These are phyloP conservation scores for Actinidia arguta DNA, from an alignment of 179 eudicot genomes.

Conservation along the genomic window DNA sequence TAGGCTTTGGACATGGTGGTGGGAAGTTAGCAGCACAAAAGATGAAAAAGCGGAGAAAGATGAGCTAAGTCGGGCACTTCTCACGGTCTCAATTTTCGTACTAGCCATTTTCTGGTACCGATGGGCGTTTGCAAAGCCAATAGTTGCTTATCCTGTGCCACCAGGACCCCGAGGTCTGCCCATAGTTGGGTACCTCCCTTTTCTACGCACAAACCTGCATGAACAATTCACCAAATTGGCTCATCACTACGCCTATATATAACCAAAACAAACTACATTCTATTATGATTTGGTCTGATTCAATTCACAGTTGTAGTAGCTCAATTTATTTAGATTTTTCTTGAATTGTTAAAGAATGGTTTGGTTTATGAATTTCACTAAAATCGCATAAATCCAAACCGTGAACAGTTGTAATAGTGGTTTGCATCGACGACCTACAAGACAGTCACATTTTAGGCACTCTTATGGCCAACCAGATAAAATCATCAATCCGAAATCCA, in stretches of 20 bases:
- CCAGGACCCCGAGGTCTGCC: conserved; percentile 55
- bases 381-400: too few relatives aligned
- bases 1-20: conserved; percentile 15
- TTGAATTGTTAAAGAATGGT: too few relatives aligned
- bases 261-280: too few relatives aligned
- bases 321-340: too few relatives aligned
- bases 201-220: conserved; percentile 33
- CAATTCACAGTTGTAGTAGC: too few relatives aligned
- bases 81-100: not conserved
- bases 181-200: conserved; percentile 44
- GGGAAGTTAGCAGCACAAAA: conserved; percentile 13
- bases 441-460: too few relatives aligned
- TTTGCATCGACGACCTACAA: too few relatives aligned
- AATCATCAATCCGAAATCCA: too few relatives aligned
- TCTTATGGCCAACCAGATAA: too few relatives aligned
- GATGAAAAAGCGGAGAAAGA: not conserved
- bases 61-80: not conserved
- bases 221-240: conserved; percentile 24
- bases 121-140: not conserved
- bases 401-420: too few relatives aligned
- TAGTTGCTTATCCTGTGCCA: conserved; percentile 25
- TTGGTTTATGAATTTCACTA: too few relatives aligned
- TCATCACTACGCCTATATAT: conserved; percentile 29
- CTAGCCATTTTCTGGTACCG: not conserved
- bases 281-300: too few relatives aligned